Percentiles rank a stretch among this genome's conserved stretches.
These are phyloP conservation scores for Dissophora ornata DNA, from an alignment of 192 early-diverging fungal species.

Conservation along the genomic window DNA sequence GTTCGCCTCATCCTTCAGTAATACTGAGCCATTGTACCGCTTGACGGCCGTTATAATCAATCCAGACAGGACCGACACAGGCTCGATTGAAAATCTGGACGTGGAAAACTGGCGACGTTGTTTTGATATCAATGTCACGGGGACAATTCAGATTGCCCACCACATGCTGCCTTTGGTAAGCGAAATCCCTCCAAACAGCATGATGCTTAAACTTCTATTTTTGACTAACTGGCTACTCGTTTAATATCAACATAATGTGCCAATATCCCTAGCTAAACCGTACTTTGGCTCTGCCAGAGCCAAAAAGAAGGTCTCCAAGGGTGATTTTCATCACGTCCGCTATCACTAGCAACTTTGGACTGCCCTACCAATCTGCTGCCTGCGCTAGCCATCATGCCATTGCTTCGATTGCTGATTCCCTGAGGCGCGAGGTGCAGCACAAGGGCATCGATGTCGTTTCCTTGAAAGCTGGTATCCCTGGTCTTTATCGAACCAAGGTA, in stretches of 20 bases:
- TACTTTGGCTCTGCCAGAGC: not conserved
- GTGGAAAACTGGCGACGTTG: constrained; percentile 6
- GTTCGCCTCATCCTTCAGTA: not conserved
- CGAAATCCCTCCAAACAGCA: no score
- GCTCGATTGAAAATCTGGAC: constrained; percentile 1
- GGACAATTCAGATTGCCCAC: not conserved
- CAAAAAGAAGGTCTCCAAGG: not conserved
- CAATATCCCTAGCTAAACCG: no score
- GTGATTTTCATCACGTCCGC: constrained; percentile 13
- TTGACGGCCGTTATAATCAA: constrained; percentile 10
- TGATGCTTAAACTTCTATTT: no score
- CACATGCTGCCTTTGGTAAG: constrained; percentile 11
- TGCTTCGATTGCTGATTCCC: constrained; percentile 4
- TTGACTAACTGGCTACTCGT: no score
- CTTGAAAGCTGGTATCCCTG: not conserved
- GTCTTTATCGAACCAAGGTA: not conserved
- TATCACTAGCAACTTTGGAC: not conserved
- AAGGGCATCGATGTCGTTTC: constrained; percentile 11
- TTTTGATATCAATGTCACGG: constrained; percentile 12
- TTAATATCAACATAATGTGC: no score
- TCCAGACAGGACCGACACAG: not conserved
- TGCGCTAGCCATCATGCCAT: constrained; percentile 16
- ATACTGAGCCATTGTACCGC: not conserved
- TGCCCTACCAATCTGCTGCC: not conserved
- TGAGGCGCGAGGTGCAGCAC: constrained; percentile 8